Evolutionary conservation across 805 yeast genomes (phyloP), one percentile per base, ranked within the genome.

Genomic region (Peterozyma xylosa): DNA sequence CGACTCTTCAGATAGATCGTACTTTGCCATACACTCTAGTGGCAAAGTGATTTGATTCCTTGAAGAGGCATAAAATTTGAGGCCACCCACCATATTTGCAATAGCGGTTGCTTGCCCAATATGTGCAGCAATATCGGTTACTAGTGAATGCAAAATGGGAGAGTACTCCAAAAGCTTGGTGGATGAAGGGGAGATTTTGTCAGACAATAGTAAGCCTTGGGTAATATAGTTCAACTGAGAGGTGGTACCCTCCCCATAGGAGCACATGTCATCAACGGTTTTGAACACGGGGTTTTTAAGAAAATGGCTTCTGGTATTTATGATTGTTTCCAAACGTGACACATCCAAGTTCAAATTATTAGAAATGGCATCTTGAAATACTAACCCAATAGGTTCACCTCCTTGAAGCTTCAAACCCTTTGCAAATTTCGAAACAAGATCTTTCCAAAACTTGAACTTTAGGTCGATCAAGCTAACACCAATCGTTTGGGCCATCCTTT

Each of bases 21-120:
- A 60, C 41, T 67, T 62, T 1, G 78, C 67, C 74, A 85, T 67
- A 11, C 75, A 43, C 39, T 82, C 86, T 2, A 76, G 54, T 0
- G 96, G 96, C 36, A 87, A 59, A 32, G 78, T 70, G 11, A 84
- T 68, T 37, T 68, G 73, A 45, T 73, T 69, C 27, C 74, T 68
- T 30, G 64, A 55, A 16, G 60, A 56, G 0, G 85, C 80, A 57
- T 78, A 80, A 59, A 71, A 84, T 18, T 67, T 66, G 39, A 80
- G 56, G 0, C 84, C 86, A 42, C 82, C 63, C 11, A 87, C 67
- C 60, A 76, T 68, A 2, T 83, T 71, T 1, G 87, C 80, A 11
- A 87, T 68, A 0, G 89, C 81, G 0, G 82, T 75, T 1, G 93
- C 86, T 58, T 87, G 95, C 6, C 96, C 96, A 34, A 87, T 62